Percentiles rank a stretch among this genome's conserved stretches.
Evolutionary conservation across 164 flowering plant genomes (phyloP).

Genomic region (Dillenia suffruticosa): DNA sequence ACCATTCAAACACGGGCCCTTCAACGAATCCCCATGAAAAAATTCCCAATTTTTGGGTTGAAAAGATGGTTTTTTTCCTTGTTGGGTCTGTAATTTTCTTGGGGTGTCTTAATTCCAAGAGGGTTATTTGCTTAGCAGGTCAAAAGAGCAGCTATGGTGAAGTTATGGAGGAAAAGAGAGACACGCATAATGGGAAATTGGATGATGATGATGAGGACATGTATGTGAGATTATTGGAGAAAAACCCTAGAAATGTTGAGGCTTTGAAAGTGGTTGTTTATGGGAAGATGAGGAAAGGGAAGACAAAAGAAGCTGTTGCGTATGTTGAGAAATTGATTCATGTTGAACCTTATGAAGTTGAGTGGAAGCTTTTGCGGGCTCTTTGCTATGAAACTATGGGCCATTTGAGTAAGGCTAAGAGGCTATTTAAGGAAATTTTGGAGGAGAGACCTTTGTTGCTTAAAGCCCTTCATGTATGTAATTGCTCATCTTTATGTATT

Average conservation of each 20-base stretch:
- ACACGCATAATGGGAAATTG: slow-evolving; percentile 16
- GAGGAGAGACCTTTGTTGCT: slow-evolving; percentile 68
- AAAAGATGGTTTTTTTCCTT: slow-evolving; percentile 41
- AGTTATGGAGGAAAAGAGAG: slow-evolving; percentile 19
- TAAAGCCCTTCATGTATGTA: slow-evolving; percentile 88
- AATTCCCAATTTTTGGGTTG: slow-evolving; percentile 19
- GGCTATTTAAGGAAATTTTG: slow-evolving; percentile 64
- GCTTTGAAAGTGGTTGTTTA: slow-evolving; percentile 72
- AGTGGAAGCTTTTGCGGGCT: slow-evolving; percentile 90
- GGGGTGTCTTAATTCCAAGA: slow-evolving; percentile 34
- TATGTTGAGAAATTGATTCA: slow-evolving; percentile 74
- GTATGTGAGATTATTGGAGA: slow-evolving; percentile 61
- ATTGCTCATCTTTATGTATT: slow-evolving; percentile 1
- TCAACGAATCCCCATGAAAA: slow-evolving; percentile 7
- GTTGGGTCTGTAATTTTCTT: slow-evolving; percentile 35
- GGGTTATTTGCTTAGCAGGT: slow-evolving; percentile 22
- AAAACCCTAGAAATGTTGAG: slow-evolving; percentile 58
- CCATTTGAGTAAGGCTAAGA: slow-evolving; percentile 58
- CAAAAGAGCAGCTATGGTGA: slow-evolving; percentile 13
- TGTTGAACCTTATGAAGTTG: slow-evolving; percentile 69
- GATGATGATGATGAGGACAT: slow-evolving; percentile 45
- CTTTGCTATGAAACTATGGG: slow-evolving; percentile 84
- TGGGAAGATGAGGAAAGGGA: slow-evolving; percentile 73
- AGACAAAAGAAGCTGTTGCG: slow-evolving; percentile 57
- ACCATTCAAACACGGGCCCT: too few species aligned